Base-by-base conservation (phyloP, 805 yeast genomes). In the Lipomyces anomalus region DNA sequence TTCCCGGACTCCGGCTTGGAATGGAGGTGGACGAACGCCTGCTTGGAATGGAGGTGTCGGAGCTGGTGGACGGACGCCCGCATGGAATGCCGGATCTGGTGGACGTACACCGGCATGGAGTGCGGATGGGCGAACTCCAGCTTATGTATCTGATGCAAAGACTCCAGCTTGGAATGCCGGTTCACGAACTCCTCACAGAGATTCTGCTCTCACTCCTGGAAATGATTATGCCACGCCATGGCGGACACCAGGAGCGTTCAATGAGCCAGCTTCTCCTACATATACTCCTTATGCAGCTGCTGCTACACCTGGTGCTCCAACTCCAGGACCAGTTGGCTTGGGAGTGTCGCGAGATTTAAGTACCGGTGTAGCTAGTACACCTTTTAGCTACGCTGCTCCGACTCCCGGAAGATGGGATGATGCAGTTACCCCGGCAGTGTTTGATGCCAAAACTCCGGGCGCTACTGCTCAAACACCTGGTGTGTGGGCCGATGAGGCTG, bases 11-110 rank as follows among this genome's bases (percentile, higher is more conserved):
- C 67, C 66, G 1, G 58, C 65, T 4, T 64, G 68, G 62, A 64
- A 73, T 23, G 61, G 63, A 23, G 67, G 70, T 32, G 62, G 63
- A n/a, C 40, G 51, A 26, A 62, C 67, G 4, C 66, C 65, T 1
- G 58, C 64, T 1, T 63, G 67, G 66, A 48, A 47, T 24, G 38
- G 46, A 16, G 35, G 48, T 5, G 16, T 17, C 4, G 26, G 47
- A 42, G 24, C 52, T 22, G 79, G 79, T 16, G 73, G 74, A 38
- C 66, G 67, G 44, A 70, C 77, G 4, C 73, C 83, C 1, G 70
- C 80, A 1, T 76, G 84, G 82, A 59, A 61, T 23, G 45, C 61
- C 9, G 60, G 60, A 2, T 62, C 59, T 57, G 57, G 71, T 48
- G 50, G 66, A 26, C 62, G 59, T 37, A 68, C 74, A 1, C 73